A percentile compares a stretch with the other conserved stretches of the same genome.
These are phyloP conservation scores for Verruconis gallopava DNA, from an alignment of 2,329 filamentous ascomycete genomes.

Conservation along the genomic window DNA sequence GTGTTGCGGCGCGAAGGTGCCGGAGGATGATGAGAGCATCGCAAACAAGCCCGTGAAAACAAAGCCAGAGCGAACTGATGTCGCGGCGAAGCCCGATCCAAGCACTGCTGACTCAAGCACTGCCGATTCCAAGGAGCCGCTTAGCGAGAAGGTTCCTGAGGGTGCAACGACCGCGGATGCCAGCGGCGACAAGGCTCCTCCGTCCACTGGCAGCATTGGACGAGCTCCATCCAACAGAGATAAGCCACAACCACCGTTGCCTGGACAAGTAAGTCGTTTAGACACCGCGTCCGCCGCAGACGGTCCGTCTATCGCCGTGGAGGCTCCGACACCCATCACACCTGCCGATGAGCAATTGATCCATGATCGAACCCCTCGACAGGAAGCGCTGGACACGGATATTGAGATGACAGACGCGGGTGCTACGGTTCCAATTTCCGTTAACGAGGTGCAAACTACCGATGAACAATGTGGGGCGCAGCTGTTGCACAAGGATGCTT, in stretches of 20 bases:
- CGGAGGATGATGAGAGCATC: constrained; percentile 40
- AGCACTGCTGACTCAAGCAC: constrained; percentile 30
- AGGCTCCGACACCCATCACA: constrained; percentile 33
- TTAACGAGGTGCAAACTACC: constrained; percentile 33
- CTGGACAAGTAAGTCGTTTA: constrained; percentile 19
- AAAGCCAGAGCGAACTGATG: constrained; percentile 37
- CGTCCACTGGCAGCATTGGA: neutral
- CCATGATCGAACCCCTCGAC: constrained; percentile 36
- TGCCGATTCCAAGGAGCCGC: constrained; percentile 30
- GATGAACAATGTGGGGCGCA: constrained; percentile 17
- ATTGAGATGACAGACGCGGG: constrained; percentile 52
- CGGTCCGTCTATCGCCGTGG: constrained; percentile 27
- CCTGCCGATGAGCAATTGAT: constrained; percentile 30
- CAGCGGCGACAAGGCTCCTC: constrained; percentile 2
- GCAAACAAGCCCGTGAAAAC: constrained; percentile 34
- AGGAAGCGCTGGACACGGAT: constrained; percentile 38
- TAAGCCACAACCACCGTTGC: constrained; percentile 15
- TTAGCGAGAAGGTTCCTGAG: constrained; percentile 17
- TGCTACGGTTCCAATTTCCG: constrained; percentile 35
- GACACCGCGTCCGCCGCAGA: constrained; percentile 15
- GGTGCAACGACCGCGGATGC: constrained; percentile 10
- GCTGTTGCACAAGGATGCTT: constrained; percentile 16
- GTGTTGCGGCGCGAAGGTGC: constrained; percentile 21
- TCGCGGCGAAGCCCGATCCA: constrained; percentile 24
- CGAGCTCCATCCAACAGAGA: constrained; percentile 4